These are phyloP conservation scores for Nidularia sp. DNA, from an alignment of 768 basidiomycete species.

Conservation along the genomic window DNA sequence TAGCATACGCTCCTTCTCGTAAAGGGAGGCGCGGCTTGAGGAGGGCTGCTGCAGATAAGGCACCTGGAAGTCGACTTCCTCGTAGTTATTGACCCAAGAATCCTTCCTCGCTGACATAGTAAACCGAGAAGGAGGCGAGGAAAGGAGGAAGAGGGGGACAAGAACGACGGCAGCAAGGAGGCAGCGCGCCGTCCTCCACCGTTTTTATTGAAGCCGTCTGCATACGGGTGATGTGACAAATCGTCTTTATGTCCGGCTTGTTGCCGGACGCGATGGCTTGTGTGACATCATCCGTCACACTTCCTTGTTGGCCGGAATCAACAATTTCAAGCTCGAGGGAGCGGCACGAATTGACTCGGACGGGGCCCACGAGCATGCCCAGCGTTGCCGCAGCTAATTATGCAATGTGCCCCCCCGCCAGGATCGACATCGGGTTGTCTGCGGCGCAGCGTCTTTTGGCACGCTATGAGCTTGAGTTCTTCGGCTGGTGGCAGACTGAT, in stretches of 20 bases:
- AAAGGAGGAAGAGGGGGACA: neutral
- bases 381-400: neutral
- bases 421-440: neutral
- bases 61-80: neutral
- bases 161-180: neutral
- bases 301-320: neutral
- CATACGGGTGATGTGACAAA: neutral
- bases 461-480: neutral
- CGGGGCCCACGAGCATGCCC: neutral
- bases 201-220: neutral
- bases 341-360: neutral
- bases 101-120: neutral
- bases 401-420: neutral
- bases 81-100: neutral
- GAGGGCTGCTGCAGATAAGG: neutral
- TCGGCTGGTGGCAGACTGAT: neutral
- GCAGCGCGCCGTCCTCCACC: neutral
- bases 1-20: neutral
- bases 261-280: neutral
- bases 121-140: neutral
- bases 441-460: neutral
- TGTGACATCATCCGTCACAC: neutral
- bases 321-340: neutral
- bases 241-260: neutral
- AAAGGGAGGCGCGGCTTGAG: neutral